Percentiles rank a stretch among this genome's conserved stretches.
Evolutionary conservation across 2,329 filamentous ascomycete species (phyloP).

Genomic region (Sporothrix euskadiensis): DNA sequence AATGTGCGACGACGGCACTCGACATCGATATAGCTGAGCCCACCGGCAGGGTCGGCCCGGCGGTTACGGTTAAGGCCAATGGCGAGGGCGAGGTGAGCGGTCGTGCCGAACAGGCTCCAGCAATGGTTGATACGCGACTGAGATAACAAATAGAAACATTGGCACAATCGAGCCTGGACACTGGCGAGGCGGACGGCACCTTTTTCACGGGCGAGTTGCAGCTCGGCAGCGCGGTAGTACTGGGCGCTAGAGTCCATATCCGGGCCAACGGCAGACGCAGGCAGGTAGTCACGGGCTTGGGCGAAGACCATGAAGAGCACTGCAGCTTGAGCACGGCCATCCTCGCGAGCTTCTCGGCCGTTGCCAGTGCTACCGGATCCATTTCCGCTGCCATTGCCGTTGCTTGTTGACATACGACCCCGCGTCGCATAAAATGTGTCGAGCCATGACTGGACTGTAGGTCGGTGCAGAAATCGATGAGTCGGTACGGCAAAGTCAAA

Average conservation of each 20-base stretch:
- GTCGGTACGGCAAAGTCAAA: slow-evolving; percentile 48
- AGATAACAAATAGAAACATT: slow-evolving; percentile 48
- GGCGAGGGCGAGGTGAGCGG: slow-evolving; percentile 43
- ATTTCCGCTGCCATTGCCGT: background rate
- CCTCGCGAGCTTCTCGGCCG: background rate
- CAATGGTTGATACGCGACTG: slow-evolving; percentile 51
- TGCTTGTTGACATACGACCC: slow-evolving; percentile 29
- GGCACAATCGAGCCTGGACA: slow-evolving; percentile 45
- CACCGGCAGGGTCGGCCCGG: slow-evolving; percentile 33
- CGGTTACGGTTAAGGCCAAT: slow-evolving; percentile 45
- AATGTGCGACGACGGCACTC: slow-evolving; percentile 53
- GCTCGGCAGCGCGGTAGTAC: slow-evolving; percentile 42
- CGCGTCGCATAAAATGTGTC: slow-evolving; percentile 50
- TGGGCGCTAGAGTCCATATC: slow-evolving; percentile 35
- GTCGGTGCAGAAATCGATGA: slow-evolving; percentile 47
- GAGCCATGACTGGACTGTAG: slow-evolving; percentile 46
- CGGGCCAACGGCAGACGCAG: background rate
- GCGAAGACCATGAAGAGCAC: slow-evolving; percentile 50
- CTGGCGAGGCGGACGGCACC: slow-evolving; percentile 44
- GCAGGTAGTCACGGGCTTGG: slow-evolving; percentile 4
- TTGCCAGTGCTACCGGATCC: background rate
- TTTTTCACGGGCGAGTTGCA: slow-evolving; percentile 44
- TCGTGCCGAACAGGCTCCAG: slow-evolving; percentile 50
- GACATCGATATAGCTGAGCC: slow-evolving; percentile 40
- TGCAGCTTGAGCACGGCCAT: slow-evolving; percentile 32